Percentiles rank a stretch among this genome's conserved stretches.
phyloP scores from a whole-genome alignment of 768 basidiomycete genomes.

The Pulveroboletus sp. region DNA sequence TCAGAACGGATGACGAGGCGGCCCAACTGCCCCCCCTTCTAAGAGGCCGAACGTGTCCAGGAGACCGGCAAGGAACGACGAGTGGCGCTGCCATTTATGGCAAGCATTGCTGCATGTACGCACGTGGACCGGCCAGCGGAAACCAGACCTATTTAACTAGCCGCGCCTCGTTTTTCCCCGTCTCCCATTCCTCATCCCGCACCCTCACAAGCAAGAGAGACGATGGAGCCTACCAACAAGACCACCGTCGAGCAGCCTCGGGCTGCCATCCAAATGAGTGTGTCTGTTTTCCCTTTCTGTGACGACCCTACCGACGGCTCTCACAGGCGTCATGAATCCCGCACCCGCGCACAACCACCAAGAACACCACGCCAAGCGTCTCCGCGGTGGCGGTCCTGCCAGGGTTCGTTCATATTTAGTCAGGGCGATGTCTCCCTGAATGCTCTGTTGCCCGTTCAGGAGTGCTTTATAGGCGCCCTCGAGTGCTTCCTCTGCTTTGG shows the following conservation, averaged over 20 bases:
- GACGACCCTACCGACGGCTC: neutral
- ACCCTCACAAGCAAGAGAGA: slow-evolving; percentile 24
- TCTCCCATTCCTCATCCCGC: neutral
- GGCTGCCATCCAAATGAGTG: slow-evolving; percentile 60
- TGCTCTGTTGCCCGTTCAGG: slow-evolving; percentile 34
- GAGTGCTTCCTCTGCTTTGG: slow-evolving; percentile 74
- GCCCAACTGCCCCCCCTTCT: no score
- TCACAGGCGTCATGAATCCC: slow-evolving; percentile 44
- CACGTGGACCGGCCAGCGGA: no score
- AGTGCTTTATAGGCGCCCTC: slow-evolving; percentile 58
- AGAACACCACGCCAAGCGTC: slow-evolving; percentile 44
- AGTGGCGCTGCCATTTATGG: slow-evolving; percentile 7
- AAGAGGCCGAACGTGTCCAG: no score
- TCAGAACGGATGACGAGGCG: no score
- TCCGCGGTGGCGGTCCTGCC: slow-evolving; percentile 68
- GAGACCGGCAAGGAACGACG: neutral
- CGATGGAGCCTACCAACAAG: slow-evolving; percentile 31
- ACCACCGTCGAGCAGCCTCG: slow-evolving; percentile 51
- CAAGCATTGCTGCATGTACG: neutral
- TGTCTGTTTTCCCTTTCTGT: slow-evolving; percentile 19
- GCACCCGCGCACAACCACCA: slow-evolving; percentile 39
- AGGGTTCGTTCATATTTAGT: slow-evolving; percentile 39
- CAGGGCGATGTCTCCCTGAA: neutral
- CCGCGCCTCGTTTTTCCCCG: neutral
- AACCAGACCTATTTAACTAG: slow-evolving; percentile 14